Evolutionary conservation across 75 land plant species (phyloP), one percentile per base, ranked within the genome.

Genomic region (Cunninghamia lanceolata): DNA sequence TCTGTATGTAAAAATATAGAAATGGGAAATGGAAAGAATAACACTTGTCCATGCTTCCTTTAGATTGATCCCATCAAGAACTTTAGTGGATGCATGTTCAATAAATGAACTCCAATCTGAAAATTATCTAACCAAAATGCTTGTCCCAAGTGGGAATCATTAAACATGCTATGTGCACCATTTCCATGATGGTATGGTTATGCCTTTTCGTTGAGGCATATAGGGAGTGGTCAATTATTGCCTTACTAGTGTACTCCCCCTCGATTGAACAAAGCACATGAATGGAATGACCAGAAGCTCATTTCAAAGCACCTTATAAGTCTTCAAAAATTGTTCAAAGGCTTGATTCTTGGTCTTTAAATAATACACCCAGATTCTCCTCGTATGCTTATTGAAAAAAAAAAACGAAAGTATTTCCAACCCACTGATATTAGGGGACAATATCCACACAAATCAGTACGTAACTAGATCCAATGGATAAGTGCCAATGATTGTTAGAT

Each of bases 71-170:
- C 77, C 87, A 74, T 46, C 76, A 11, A 43, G 81, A 39, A 79
- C 45, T 74, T 42, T 70, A 66, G 85, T 63, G 50, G 47, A 47
- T 43, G 76, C 47, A 46, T 53, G 47, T 86, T 79, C 56, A 77
- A 80, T 42, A 45, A 28, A 66, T 85, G 34, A 46, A 77, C n/a
- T 17, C 1, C 32, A 52, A 5, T 73, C 34, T 36, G 10, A 35
- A 86, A 36, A 25, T 59, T 85, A 71, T 86, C 85, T 71, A 47
- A 46, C 88, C 85, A 89, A 78, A 86, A 89, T 17, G 15, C 6
- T 34, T 47, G 13, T 34, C 39, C 16, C 42, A 89, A 25, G 28
- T 52, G 30, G 10, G 47, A 13, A 70, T 50, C 63, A 36, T 43
- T 32, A 42, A 86, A 76, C 73, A 86, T 74, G 28, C 70, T 39